These are phyloP conservation scores for Elsinoe perseae DNA, from an alignment of 2,329 filamentous ascomycete genomes.

Conservation along the genomic window DNA sequence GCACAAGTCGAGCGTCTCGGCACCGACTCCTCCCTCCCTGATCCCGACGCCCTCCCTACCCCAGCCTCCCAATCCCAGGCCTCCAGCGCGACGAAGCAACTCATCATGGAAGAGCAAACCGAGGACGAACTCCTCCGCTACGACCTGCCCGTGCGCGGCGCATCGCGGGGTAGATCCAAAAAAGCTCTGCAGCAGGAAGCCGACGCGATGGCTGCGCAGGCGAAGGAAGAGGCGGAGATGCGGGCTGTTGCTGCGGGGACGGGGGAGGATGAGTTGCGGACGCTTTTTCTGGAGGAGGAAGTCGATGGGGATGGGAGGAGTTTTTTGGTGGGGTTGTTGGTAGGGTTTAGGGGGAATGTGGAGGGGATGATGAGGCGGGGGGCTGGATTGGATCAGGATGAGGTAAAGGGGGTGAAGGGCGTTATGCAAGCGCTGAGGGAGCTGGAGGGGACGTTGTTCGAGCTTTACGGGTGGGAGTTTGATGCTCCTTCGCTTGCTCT, in stretches of 20 bases:
- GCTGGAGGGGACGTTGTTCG: slow-evolving; percentile 44
- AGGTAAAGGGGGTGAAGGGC: slow-evolving; percentile 17
- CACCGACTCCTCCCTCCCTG: slow-evolving; percentile 50
- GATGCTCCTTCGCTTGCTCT: slow-evolving; percentile 33
- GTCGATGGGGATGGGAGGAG: slow-evolving; percentile 16
- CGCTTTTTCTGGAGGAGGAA: slow-evolving; percentile 4
- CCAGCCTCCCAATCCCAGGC: neutral
- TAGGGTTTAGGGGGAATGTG: slow-evolving; percentile 45
- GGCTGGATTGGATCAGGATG: slow-evolving; percentile 33
- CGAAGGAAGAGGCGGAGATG: neutral
- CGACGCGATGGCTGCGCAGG: neutral
- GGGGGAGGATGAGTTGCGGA: slow-evolving; percentile 1
- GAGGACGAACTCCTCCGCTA: slow-evolving; percentile 2
- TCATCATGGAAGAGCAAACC: slow-evolving; percentile 5
- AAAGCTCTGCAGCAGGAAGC: neutral
- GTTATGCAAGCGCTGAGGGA: slow-evolving; percentile 44
- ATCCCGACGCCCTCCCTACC: slow-evolving; percentile 36
- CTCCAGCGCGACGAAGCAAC: neutral
- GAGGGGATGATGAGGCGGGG: slow-evolving; percentile 53
- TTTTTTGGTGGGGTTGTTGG: slow-evolving; percentile 47
- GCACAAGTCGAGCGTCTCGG: slow-evolving; percentile 44
- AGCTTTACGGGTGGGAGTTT: slow-evolving; percentile 48
- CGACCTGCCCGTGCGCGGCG: neutral
- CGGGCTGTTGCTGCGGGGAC: neutral
- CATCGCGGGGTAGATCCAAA: neutral